Conservation (phyloP, 1,284 basidiomycete species). For the Mycena sp. region DNA sequence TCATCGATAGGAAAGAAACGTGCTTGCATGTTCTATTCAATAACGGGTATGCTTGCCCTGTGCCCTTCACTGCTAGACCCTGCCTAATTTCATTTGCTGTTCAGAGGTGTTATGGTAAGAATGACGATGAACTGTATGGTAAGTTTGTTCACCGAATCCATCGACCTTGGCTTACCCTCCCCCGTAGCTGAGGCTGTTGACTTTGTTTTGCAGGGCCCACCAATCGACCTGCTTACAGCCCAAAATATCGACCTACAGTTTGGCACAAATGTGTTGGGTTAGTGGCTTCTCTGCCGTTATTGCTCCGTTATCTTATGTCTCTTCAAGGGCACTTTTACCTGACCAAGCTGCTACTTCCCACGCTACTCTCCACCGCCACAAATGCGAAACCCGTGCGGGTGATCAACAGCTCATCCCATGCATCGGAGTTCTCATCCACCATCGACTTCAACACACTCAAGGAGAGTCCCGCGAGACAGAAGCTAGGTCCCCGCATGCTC, state of each 20-base stretch:
- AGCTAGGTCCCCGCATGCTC: constrained; percentile 40
- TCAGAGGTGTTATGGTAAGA: constrained; percentile 55
- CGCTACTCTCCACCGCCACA: constrained; percentile 47
- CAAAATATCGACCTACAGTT: constrained; percentile 67
- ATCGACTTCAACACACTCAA: constrained; percentile 46
- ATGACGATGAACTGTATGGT: constrained; percentile 25
- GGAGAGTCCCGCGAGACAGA: constrained; percentile 39
- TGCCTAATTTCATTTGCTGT: not conserved
- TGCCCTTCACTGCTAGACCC: not conserved
- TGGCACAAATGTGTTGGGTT: constrained; percentile 58
- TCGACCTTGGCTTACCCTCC: not conserved
- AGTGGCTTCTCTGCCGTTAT: not conserved
- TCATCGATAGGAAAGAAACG: constrained; percentile 46
- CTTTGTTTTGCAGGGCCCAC: constrained; percentile 35
- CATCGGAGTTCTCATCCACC: constrained; percentile 28
- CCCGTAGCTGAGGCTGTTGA: constrained; percentile 28
- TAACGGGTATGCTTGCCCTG: constrained; percentile 49
- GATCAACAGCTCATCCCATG: constrained; percentile 52
- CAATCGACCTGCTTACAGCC: constrained; percentile 54
- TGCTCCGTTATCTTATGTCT: constrained; percentile 43
- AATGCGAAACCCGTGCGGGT: constrained; percentile 49
- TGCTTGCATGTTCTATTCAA: constrained; percentile 55
- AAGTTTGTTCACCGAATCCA: constrained; percentile 25
- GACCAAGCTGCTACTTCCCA: constrained; percentile 57
- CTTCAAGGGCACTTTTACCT: constrained; percentile 61